Conservation (phyloP, 176 grass and related monocot genomes). For the Thinopyrum elongatum region DNA sequence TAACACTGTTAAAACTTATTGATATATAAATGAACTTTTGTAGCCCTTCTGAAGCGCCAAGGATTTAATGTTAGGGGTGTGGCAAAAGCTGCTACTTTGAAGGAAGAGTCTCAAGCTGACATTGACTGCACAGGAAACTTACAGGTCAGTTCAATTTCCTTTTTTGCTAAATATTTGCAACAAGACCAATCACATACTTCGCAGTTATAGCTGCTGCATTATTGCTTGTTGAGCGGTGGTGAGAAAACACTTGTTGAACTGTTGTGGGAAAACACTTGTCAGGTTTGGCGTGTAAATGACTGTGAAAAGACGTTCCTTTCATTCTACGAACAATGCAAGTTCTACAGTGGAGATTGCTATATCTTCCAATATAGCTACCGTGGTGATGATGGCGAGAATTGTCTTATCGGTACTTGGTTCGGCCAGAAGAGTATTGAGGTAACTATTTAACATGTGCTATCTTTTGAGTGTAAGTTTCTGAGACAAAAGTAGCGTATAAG, state of each 20-base stretch:
- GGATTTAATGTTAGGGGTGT: conserved; percentile 86
- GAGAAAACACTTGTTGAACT: conserved; percentile 6
- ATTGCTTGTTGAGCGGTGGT: conserved; percentile 2
- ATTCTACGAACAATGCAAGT: conserved; percentile 90
- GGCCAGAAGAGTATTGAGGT: conserved; percentile 90
- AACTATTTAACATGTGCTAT: conserved; percentile 22
- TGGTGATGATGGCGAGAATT: conserved; percentile 76
- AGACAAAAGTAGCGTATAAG: background rate
- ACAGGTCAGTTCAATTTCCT: conserved; percentile 51
- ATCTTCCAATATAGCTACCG: conserved; percentile 97
- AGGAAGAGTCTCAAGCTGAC: conserved; percentile 84
- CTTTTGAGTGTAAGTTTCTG: background rate
- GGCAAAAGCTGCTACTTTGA: conserved; percentile 73
- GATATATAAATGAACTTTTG: conserved; percentile 20
- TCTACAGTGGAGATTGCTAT: conserved; percentile 96
- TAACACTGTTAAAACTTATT: background rate
- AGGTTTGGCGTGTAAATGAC: conserved; percentile 92
- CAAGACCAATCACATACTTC: background rate
- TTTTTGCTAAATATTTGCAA: conserved; percentile 28
- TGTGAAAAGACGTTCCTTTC: conserved; percentile 73
- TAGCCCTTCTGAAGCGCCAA: conserved; percentile 92
- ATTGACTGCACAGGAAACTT: conserved; percentile 96
- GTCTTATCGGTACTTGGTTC: conserved; percentile 91
- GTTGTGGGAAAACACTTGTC: background rate
- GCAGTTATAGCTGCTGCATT: background rate